Evolutionary conservation across 2,329 filamentous ascomycete species (phyloP), one percentile per base, ranked within the genome.

Genomic region (Colletotrichum sp.): DNA sequence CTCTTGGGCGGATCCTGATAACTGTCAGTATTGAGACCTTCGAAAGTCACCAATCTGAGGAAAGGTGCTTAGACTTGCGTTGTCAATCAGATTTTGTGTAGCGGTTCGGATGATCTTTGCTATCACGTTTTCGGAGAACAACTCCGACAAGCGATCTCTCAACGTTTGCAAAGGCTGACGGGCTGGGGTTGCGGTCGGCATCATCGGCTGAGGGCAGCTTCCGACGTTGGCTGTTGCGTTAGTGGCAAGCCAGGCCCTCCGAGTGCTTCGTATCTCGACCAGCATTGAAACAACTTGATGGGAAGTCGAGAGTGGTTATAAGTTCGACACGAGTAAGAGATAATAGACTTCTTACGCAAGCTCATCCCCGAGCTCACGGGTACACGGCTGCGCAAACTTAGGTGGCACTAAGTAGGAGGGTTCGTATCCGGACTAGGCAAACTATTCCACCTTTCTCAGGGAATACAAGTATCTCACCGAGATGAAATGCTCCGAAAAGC

Each of bases 41-140:
- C 43, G 10, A 52, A 21, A 24, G n/a, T 52, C 43, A 21, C 6
- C 12, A 52, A 18, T 52, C 12, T 0, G 12, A 52, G n/a, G 5
- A 24, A 18, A 52, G 43, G 26, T 24, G 26, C 14, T 8, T 75
- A 28, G 28, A 59, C 48, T 43, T 38, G 66, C 67, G 21, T 59
- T 69, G 48, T 74, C 52, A 14, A 36, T 16, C 26, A 76, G 58
- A 14, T 28, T 59, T 24, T 65, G 32, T 7, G 34, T 52, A 16
- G 76, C 76, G 14, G 74, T 70, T 28, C 74, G 32, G 26, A 59
- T 56, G 43, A 71, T 71, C 68, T 77, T 77, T 36, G 76, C 76
- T 4, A 58, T 52, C 38, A 75, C 66, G 43, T 77, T 77, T 14
- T 72, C 74, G 9, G 28, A 36, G 43, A 56, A 71, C 14, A 71